phyloP scores from a whole-genome alignment of 1,139 yeast species.

The Protomyces macrosporus region DNA sequence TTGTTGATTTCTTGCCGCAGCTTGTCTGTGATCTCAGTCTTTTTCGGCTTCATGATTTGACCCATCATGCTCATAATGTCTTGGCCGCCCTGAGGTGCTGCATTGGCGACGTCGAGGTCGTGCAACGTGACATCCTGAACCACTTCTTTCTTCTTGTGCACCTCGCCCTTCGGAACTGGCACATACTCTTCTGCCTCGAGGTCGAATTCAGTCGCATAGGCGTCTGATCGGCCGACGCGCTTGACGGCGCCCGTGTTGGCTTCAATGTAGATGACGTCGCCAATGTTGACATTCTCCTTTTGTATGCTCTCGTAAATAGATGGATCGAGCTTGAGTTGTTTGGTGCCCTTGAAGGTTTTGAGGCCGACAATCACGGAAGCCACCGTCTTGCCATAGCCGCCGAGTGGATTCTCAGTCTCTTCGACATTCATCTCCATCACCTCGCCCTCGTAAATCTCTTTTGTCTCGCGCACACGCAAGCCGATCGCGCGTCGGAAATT shows the following conservation, averaged over 20 bases:
- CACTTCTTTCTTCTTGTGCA: slow-evolving; percentile 95
- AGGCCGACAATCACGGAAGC: slow-evolving; percentile 90
- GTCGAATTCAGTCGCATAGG: slow-evolving; percentile 96
- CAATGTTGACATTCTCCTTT: slow-evolving; percentile 88
- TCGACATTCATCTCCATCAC: slow-evolving; percentile 95
- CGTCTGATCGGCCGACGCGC: slow-evolving; percentile 96
- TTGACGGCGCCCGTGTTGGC: slow-evolving; percentile 97
- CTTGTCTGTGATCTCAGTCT: slow-evolving; percentile 98
- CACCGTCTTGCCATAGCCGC: slow-evolving; percentile 96
- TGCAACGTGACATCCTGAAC: slow-evolving; percentile 96
- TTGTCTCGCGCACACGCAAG: slow-evolving; percentile 88
- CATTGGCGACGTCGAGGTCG: slow-evolving; percentile 92
- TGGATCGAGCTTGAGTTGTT: slow-evolving; percentile 86
- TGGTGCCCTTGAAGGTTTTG: slow-evolving; percentile 93
- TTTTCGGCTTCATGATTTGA: slow-evolving; percentile 87
- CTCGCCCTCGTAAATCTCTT: slow-evolving; percentile 98
- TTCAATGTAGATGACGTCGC: slow-evolving; percentile 95
- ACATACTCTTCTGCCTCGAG: slow-evolving; percentile 98
- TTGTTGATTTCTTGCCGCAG: slow-evolving; percentile 88
- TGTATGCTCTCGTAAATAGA: slow-evolving; percentile 93
- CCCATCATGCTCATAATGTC: slow-evolving; percentile 99
- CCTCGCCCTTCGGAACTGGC: slow-evolving; percentile 97
- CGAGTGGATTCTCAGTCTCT: slow-evolving; percentile 93
- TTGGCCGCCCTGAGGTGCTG: slow-evolving; percentile 98
- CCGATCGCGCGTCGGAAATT: slow-evolving; percentile 93